A percentile compares a stretch with the other conserved stretches of the same genome.
Evolutionary conservation across 306 rosid species (phyloP).

Genomic region (Coriaria nepalensis): DNA sequence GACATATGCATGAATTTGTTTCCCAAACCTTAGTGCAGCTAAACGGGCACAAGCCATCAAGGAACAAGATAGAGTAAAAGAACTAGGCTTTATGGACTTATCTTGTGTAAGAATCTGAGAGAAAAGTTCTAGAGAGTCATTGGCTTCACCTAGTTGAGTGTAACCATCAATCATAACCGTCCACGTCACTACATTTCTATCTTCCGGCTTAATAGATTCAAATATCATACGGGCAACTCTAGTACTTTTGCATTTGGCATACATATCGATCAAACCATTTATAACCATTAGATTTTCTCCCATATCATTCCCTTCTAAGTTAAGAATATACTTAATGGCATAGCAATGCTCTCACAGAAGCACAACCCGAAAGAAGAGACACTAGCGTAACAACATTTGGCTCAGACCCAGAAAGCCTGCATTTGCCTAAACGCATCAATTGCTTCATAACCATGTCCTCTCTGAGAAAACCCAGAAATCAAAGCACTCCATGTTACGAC

Average conservation of each 20-base stretch:
- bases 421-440: conserved; percentile 60
- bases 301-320: conserved; percentile 22
- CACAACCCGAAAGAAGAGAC: conserved; percentile 78
- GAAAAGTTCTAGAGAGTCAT: conserved; percentile 54
- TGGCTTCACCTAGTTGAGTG: conserved; percentile 85
- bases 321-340: conserved; percentile 45
- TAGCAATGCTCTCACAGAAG: conserved; percentile 57
- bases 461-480: conserved; percentile 69
- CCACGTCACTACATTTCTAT: conserved; percentile 75
- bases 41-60: conserved; percentile 84
- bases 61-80: conserved; percentile 73
- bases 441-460: conserved; percentile 56
- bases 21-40: conserved; percentile 51
- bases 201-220: conserved; percentile 31
- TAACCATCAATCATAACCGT: conserved; percentile 85
- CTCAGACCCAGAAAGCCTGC: conserved; percentile 31
- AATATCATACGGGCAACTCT: conserved; percentile 42
- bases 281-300: conserved; percentile 50
- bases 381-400: conserved; percentile 66
- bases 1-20: conserved; percentile 54
- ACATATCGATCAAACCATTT: conserved; percentile 84
- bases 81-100: conserved; percentile 44
- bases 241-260: conserved; percentile 50
- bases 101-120: conserved; percentile 42
- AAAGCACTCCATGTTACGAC: conserved; percentile 86